Base-by-base conservation (phyloP, 1,139 yeast genomes). In the Eremothecium sinecaudum region DNA sequence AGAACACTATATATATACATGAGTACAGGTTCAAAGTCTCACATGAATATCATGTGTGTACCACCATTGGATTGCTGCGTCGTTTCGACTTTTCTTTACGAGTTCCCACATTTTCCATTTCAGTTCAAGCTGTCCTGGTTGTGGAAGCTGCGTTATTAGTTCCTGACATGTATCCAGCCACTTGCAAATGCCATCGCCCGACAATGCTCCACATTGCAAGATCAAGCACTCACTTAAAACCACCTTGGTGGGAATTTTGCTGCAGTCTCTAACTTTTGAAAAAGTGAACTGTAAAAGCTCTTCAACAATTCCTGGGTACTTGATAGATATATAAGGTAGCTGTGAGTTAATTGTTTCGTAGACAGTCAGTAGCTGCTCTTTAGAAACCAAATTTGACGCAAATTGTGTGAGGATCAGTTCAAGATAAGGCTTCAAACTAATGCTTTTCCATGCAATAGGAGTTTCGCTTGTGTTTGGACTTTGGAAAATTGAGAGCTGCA, bases 211-310 rank as follows among this genome's bases (percentile, higher is more conserved):
- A 14, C 51, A 26, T 17, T 43, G 48, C 17, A 32, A 38, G 2
- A 48, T 39, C 10, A 53, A 30, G 24, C 58, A 50, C 28, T 48
- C 39, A 6, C 50, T 30, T 2, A 51, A 31, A 8, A 34, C 40
- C 7, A 36, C 34, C 18, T 39, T 40, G 29, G 25, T 32, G 20
- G 31, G 27, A 9, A 18, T 28, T 20, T 29, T 29, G 14, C 26
- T 35, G 11, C 17, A 27, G 11, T 47, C 48, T 7, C 47, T 25
- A 5, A 47, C 32, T 22, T 34, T 39, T 13, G 41, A 34, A 31
- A 49, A 52, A 1, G 51, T 42, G 32, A 33, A 35, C 12, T 52
- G 54, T 21, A 50, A 22, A 3, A 45, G 22, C 23, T 41, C 40
- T 21, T 50, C 38, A 2, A 43, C 29, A 8, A 51, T 23, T 32